phyloP scores from a whole-genome alignment of 179 eudicot species.

The Patellifolia procumbens region DNA sequence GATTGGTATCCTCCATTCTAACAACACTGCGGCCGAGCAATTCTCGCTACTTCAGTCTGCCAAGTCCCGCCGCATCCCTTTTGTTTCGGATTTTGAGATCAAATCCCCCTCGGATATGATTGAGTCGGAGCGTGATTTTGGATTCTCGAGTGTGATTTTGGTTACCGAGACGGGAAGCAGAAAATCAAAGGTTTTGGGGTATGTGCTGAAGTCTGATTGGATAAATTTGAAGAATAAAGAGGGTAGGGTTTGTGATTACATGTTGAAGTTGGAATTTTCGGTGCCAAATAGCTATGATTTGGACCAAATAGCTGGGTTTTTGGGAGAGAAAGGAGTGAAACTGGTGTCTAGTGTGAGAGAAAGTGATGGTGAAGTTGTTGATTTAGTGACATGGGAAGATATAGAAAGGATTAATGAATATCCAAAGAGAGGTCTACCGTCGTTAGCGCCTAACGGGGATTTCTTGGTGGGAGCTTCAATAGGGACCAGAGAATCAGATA shows the following conservation, averaged over 20 bases:
- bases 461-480: constrained; percentile 82
- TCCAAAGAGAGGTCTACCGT: constrained; percentile 70
- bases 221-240: constrained; percentile 40
- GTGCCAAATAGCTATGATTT: constrained; percentile 58
- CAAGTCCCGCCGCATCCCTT: constrained; percentile 68
- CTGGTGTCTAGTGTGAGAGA: constrained; percentile 71
- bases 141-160: constrained; percentile 48
- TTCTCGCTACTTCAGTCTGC: constrained; percentile 52
- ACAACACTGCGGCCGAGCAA: constrained; percentile 60
- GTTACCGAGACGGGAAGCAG: constrained; percentile 63
- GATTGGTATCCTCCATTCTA: constrained; percentile 76
- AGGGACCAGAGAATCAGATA: constrained; percentile 85
- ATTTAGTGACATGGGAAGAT: constrained; percentile 53
- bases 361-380: constrained; percentile 52
- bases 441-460: constrained; percentile 58
- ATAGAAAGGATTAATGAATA: constrained; percentile 53
- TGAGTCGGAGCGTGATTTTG: constrained; percentile 50
- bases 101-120: constrained; percentile 61
- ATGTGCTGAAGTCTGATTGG: constrained; percentile 63
- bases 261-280: constrained; percentile 45
- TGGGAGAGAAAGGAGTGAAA: constrained; percentile 48
- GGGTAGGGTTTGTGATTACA: constrained; percentile 54
- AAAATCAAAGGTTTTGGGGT: constrained; percentile 56
- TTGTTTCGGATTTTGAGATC: constrained; percentile 47
- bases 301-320: constrained; percentile 71